Evolutionary conservation across 225 moss, liverwort and hornwort genomes (phyloP).

Genomic region (Thuidium tamariscinum): DNA sequence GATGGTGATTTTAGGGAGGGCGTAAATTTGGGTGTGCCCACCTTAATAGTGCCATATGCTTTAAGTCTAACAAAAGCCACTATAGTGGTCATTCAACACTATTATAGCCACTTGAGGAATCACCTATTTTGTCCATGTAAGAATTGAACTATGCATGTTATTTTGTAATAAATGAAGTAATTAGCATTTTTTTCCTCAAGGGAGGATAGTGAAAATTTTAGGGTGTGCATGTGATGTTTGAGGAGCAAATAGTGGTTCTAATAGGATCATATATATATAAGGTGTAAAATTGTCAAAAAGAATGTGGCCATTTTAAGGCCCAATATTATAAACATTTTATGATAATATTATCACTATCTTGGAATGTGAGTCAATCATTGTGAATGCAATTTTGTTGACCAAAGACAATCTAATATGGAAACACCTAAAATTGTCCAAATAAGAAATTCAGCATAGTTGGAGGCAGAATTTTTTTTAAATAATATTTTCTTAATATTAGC

Average conservation of each 20-base stretch:
- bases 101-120: neutral
- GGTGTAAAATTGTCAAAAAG: neutral
- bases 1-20: neutral
- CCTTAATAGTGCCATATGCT: neutral
- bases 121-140: neutral
- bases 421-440: too few relatives aligned
- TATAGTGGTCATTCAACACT: neutral
- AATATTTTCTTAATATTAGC: too few relatives aligned
- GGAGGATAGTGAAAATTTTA: neutral
- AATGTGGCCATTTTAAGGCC: neutral
- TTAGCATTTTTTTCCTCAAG: neutral
- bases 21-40: neutral
- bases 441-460: too few relatives aligned
- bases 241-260: neutral
- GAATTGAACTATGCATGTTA: neutral
- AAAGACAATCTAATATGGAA: too few relatives aligned
- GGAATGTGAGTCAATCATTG: neutral
- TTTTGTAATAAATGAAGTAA: neutral
- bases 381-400: neutral
- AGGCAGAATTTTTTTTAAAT: too few relatives aligned
- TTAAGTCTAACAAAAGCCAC: neutral
- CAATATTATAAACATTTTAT: neutral
- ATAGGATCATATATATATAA: neutral
- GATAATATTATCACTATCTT: neutral
- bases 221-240: neutral